Conservation (phyloP, 2,329 filamentous ascomycete species). For the Monosporascus ibericus region DNA sequence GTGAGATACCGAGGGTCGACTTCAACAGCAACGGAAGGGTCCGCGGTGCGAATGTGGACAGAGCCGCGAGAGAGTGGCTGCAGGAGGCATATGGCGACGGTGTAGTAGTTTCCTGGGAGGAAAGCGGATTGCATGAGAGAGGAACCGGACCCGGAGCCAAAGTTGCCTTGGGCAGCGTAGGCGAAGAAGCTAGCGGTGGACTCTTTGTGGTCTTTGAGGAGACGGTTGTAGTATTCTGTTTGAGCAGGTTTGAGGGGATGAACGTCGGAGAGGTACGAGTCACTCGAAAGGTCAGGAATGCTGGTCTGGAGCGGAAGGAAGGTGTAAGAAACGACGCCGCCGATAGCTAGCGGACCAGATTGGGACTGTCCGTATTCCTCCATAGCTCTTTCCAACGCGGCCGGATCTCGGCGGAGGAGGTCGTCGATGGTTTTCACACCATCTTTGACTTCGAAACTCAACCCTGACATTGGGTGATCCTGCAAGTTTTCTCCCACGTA, state of each 20-base stretch:
- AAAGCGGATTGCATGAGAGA: slow-evolving; percentile 1
- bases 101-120: slow-evolving; percentile 1
- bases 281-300: not conserved
- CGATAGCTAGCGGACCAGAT: not conserved
- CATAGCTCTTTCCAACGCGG: not conserved
- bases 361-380: not conserved
- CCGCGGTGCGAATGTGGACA: slow-evolving; percentile 6
- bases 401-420: not conserved
- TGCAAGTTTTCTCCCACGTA: not conserved
- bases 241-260: not conserved
- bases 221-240: not conserved
- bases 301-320: not conserved
- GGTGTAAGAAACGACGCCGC: not conserved
- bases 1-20: slow-evolving; percentile 10
- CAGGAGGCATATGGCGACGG: not conserved
- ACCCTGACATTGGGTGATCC: not conserved
- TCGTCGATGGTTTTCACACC: not conserved
- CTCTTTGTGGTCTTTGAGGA: not conserved
- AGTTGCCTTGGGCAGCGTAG: slow-evolving; percentile 2
- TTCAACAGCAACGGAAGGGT: not conserved
- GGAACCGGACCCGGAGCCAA: not conserved
- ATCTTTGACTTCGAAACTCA: not conserved
- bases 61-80: slow-evolving; percentile 12
- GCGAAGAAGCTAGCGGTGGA: slow-evolving; percentile 3
- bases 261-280: not conserved